phyloP scores from a whole-genome alignment of 495 filamentous ascomycete genomes.

The Lophiostoma macrostomum region DNA sequence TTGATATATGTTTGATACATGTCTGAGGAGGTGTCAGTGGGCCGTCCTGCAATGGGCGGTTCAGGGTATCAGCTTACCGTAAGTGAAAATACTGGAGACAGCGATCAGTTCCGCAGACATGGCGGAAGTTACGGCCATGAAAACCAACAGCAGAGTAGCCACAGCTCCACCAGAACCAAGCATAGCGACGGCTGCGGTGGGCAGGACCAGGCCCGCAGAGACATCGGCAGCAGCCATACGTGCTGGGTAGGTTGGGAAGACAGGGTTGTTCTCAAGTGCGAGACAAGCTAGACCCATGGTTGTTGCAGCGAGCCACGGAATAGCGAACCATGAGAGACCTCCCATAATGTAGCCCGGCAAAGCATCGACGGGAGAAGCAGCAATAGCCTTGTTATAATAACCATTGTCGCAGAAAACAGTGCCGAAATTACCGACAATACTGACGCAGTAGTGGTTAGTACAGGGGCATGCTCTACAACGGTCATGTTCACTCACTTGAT shows the following conservation, averaged over 20 bases:
- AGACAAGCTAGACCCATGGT: constrained; percentile 92
- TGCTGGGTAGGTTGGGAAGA: constrained; percentile 68
- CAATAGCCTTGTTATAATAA: constrained; percentile 37
- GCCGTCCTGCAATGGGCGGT: no score
- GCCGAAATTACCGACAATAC: constrained; percentile 56
- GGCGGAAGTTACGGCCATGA: constrained; percentile 94
- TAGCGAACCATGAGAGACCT: constrained; percentile 91
- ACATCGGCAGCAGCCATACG: constrained; percentile 75
- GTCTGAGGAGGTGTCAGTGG: no score
- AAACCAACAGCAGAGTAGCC: constrained; percentile 79
- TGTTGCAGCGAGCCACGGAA: constrained; percentile 88
- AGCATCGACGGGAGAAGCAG: constrained; percentile 33
- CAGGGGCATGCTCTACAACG: no score
- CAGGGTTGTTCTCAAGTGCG: constrained; percentile 71
- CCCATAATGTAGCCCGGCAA: constrained; percentile 90
- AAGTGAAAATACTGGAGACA: constrained; percentile 89
- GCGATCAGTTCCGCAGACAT: constrained; percentile 89
- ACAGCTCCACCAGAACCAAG: constrained; percentile 85
- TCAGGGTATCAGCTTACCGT: no score
- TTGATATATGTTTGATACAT: constrained; percentile 63
- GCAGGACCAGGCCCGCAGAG: constrained; percentile 80
- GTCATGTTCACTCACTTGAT: no score
- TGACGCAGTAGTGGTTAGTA: no score
- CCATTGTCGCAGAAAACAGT: constrained; percentile 73
- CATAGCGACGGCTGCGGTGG: constrained; percentile 83